phyloP scores from a whole-genome alignment of 2,329 filamentous ascomycete species.

The Kalmusia sp. region DNA sequence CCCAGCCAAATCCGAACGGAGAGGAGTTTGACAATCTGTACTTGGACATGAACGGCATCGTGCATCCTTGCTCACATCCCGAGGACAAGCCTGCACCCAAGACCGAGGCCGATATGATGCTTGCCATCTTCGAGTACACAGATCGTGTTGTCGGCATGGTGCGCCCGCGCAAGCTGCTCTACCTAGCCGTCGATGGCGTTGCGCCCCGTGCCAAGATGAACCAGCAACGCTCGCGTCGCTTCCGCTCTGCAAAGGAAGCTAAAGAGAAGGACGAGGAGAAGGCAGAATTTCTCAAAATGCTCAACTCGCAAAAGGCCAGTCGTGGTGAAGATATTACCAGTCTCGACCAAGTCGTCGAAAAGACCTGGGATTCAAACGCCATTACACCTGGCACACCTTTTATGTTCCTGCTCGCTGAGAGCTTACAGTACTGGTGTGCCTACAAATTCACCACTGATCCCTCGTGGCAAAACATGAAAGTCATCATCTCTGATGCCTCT shows the following conservation, averaged over 20 bases:
- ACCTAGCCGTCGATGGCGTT: constrained; percentile 98
- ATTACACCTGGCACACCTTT: constrained; percentile 98
- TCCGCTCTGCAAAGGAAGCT: constrained; percentile 92
- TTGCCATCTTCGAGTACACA: constrained; percentile 98
- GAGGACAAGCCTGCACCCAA: constrained; percentile 90
- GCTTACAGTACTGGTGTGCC: constrained; percentile 93
- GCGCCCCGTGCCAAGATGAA: constrained; percentile 99
- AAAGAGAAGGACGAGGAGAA: constrained; percentile 94
- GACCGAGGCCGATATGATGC: constrained; percentile 99
- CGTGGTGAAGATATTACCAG: constrained; percentile 62
- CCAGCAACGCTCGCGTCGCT: constrained; percentile 94
- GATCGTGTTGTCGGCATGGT: constrained; percentile 99
- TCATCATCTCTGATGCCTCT: constrained; percentile 98
- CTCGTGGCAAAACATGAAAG: constrained; percentile 88
- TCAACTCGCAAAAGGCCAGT: constrained; percentile 74
- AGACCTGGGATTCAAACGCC: constrained; percentile 87
- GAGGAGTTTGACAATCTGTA: constrained; percentile 99
- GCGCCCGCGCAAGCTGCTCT: constrained; percentile 89
- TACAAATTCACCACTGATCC: constrained; percentile 98
- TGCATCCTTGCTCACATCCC: constrained; percentile 97
- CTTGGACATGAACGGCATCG: constrained; percentile 99
- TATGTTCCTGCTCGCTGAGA: constrained; percentile 93
- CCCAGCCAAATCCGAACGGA: constrained; percentile 89
- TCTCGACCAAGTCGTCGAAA: constrained; percentile 73
- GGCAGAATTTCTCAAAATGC: constrained; percentile 81